Percentiles rank a stretch among this genome's conserved stretches.
Conservation (phyloP, 2,329 filamentous ascomycete genomes). For the Chrysosporium keratinophilum region DNA sequence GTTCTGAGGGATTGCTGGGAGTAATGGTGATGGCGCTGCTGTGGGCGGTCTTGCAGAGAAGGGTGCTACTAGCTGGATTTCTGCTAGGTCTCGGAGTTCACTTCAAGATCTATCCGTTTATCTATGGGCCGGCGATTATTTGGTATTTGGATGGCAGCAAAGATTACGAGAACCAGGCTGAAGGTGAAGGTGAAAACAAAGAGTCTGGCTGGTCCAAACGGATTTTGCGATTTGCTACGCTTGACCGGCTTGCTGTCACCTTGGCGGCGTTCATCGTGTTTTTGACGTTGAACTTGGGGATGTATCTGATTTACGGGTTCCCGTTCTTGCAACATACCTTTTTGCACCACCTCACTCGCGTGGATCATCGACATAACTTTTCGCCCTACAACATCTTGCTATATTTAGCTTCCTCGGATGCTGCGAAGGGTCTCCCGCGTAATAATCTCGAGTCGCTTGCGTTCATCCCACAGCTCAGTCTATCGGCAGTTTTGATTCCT, state of each 20-base stretch:
- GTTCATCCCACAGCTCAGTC: constrained; percentile 75
- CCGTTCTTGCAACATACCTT: constrained; percentile 85
- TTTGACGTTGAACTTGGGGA: constrained; percentile 58
- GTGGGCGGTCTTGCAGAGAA: constrained; percentile 62
- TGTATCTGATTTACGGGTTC: constrained; percentile 68
- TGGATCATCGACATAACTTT: constrained; percentile 97
- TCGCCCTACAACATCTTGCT: constrained; percentile 89
- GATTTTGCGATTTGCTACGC: constrained; percentile 29
- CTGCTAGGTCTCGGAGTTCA: constrained; percentile 78
- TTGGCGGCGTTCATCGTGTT: constrained; percentile 63
- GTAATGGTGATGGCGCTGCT: constrained; percentile 73
- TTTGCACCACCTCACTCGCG: constrained; percentile 80
- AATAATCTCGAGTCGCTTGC: constrained; percentile 62
- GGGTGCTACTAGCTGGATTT: constrained; percentile 56
- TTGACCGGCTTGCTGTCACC: constrained; percentile 29
- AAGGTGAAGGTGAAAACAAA: neutral
- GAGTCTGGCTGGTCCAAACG: constrained; percentile 4
- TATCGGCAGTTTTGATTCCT: constrained; percentile 68
- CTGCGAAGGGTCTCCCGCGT: constrained; percentile 27
- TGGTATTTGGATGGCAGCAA: constrained; percentile 33
- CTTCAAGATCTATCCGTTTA: constrained; percentile 98
- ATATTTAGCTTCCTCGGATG: constrained; percentile 66
- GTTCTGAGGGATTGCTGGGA: constrained; percentile 80
- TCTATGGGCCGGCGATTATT: constrained; percentile 60
- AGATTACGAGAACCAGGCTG: constrained; percentile 13